Evolutionary conservation across 441 rosid genomes (phyloP).

Genomic region (Cnidoscolus chayamansa): DNA sequence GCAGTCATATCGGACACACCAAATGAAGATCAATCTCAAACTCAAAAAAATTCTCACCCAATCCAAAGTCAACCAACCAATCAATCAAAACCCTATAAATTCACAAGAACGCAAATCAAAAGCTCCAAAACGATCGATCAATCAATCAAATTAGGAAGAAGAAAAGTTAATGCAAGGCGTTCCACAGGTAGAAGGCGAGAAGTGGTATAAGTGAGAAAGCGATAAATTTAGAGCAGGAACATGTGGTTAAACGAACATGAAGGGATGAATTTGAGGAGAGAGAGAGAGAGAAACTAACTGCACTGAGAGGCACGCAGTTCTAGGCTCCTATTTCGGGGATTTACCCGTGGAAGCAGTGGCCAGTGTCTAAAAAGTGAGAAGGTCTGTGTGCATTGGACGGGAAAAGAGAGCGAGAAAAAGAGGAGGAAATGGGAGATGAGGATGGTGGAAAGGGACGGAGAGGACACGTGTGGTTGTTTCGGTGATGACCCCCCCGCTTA

Average conservation of each 20-base stretch:
- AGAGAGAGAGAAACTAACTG: slow-evolving; percentile 13
- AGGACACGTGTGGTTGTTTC: too few species aligned
- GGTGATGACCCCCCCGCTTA: too few species aligned
- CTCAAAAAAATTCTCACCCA: slow-evolving; percentile 2
- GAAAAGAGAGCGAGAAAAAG: too few species aligned
- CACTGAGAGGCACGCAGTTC: slow-evolving; percentile 24
- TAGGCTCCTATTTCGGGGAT: slow-evolving; percentile 32
- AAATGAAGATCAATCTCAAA: slow-evolving; percentile 25
- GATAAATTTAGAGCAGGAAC: slow-evolving; percentile 23
- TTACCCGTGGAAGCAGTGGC: slow-evolving; percentile 1
- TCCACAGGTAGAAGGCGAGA: not conserved
- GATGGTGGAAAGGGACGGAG: too few species aligned
- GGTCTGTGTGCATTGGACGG: not conserved
- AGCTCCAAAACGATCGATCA: not conserved
- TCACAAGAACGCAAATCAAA: not conserved
- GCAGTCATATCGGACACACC: slow-evolving; percentile 52
- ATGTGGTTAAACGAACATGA: slow-evolving; percentile 29
- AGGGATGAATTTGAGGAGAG: not conserved
- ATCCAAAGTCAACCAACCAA: not conserved
- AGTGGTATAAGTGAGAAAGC: not conserved
- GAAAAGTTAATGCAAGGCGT: not conserved
- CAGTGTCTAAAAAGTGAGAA: not conserved
- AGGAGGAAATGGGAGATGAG: too few species aligned
- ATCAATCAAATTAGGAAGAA: not conserved
- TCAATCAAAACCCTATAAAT: not conserved